A percentile compares a stretch with the other conserved stretches of the same genome.
Conservation (phyloP, 495 filamentous ascomycete species). For the Neurospora sp. region DNA sequence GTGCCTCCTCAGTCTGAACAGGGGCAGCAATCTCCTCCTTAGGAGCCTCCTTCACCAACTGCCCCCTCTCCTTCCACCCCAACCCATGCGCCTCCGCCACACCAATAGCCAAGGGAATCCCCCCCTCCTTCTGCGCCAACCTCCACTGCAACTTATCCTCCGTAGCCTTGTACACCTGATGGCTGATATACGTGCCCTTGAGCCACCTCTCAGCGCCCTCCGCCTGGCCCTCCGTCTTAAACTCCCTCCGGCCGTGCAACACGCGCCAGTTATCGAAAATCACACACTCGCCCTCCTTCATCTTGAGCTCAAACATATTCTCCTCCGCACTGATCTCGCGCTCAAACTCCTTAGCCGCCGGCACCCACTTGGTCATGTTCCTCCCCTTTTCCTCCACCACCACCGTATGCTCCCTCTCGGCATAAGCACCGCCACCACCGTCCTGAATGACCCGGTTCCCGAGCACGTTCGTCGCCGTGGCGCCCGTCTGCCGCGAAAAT, state of each 20-base stretch:
- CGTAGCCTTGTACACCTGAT: conserved; percentile 45
- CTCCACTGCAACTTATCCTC: conserved; percentile 31
- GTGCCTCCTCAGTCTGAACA: background rate
- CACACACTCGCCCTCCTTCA: conserved; percentile 71
- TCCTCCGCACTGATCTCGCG: conserved; percentile 32
- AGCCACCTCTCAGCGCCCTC: conserved; percentile 60
- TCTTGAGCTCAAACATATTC: conserved; percentile 55
- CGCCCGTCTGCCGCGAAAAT: background rate
- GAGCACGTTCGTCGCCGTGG: background rate
- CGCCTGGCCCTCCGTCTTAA: conserved; percentile 36
- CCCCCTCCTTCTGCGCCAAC: background rate
- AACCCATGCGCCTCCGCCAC: background rate
- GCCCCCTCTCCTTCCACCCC: background rate
- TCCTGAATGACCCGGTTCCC: background rate
- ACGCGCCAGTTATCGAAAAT: conserved; percentile 78
- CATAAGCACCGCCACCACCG: background rate
- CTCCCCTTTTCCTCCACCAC: conserved; percentile 2
- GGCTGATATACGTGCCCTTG: conserved; percentile 73
- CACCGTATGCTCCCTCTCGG: background rate
- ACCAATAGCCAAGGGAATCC: background rate
- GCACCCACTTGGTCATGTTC: conserved; percentile 21
- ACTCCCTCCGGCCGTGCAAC: conserved; percentile 65
- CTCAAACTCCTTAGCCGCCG: conserved; percentile 37
- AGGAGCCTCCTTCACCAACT: background rate
- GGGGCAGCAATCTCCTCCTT: background rate